phyloP scores from a whole-genome alignment of 805 yeast species.

The Metschnikowia lunata region DNA sequence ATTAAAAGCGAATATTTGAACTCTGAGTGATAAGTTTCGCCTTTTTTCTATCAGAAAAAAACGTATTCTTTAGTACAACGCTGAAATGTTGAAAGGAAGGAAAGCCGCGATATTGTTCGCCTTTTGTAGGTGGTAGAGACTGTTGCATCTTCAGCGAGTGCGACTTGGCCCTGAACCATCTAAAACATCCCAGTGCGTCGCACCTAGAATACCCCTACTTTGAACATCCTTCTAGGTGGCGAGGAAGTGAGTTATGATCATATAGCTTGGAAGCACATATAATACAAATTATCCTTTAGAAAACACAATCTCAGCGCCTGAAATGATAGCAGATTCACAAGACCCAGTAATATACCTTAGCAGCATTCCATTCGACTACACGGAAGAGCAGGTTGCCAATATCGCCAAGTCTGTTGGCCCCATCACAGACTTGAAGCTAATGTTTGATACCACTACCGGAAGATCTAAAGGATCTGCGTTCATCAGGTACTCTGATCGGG shows the following conservation, averaged over 20 bases:
- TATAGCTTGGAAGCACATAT: neutral
- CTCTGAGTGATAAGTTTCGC: too few relatives aligned
- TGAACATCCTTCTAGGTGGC: too few relatives aligned
- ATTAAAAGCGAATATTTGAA: too few relatives aligned
- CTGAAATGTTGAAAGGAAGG: too few relatives aligned
- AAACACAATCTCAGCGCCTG: too few relatives aligned
- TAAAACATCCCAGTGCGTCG: neutral
- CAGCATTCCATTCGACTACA: slow-evolving; percentile 86
- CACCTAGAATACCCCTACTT: too few relatives aligned
- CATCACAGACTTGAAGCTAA: slow-evolving; percentile 64
- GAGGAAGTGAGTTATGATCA: too few relatives aligned
- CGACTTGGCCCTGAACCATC: neutral
- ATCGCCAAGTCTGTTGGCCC: slow-evolving; percentile 88
- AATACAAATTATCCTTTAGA: neutral
- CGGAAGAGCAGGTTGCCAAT: slow-evolving; percentile 89
- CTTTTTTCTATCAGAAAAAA: too few relatives aligned
- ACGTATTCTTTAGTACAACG: too few relatives aligned
- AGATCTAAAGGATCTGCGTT: slow-evolving; percentile 88
- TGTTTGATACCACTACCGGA: slow-evolving; percentile 86
- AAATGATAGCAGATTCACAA: slow-evolving; percentile 9
- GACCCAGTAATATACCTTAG: slow-evolving; percentile 60
- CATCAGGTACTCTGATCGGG: slow-evolving; percentile 75
- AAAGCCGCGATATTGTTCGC: too few relatives aligned
- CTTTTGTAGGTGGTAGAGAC: too few relatives aligned
- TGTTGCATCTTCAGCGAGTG: too few relatives aligned